Conservation (phyloP, 1,139 yeast genomes). For the Taiozyma sp. region DNA sequence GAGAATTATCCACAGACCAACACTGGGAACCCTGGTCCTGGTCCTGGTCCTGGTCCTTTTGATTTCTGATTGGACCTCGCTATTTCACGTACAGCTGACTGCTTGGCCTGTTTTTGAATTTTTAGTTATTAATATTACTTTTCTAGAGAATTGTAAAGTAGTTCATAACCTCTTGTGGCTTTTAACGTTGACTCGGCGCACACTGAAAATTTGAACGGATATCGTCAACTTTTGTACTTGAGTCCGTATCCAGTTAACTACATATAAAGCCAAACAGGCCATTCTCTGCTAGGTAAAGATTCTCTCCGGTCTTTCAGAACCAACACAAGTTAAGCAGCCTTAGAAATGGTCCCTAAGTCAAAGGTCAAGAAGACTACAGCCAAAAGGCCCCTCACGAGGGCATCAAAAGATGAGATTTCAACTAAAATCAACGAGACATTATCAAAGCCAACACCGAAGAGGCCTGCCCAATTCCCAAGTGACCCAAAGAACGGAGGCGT, state of each 20-base stretch:
- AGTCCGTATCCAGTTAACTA: no score
- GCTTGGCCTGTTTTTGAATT: background rate
- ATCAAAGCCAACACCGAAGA: constrained; percentile 20
- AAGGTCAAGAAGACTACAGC: constrained; percentile 1
- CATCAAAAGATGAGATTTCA: constrained; percentile 1
- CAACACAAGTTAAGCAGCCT: background rate
- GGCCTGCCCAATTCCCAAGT: constrained; percentile 20
- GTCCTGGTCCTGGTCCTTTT: background rate
- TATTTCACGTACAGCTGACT: background rate
- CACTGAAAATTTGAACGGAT: no score
- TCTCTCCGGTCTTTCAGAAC: no score
- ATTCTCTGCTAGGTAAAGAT: no score
- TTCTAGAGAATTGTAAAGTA: no score
- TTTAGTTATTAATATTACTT: no score
- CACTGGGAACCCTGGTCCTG: background rate
- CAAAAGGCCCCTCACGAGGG: background rate
- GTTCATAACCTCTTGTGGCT: no score
- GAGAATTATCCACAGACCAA: background rate
- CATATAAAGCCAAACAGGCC: no score
- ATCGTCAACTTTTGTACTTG: no score
- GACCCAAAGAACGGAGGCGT: constrained; percentile 18
- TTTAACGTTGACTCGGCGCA: no score
- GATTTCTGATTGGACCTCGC: background rate
- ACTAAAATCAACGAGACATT: constrained; percentile 1
- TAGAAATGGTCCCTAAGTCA: constrained; percentile 7